A percentile compares a stretch with the other conserved stretches of the same genome.
These are phyloP conservation scores for Odontarrhena argentea DNA, from an alignment of 345 rosid genomes.

Conservation along the genomic window DNA sequence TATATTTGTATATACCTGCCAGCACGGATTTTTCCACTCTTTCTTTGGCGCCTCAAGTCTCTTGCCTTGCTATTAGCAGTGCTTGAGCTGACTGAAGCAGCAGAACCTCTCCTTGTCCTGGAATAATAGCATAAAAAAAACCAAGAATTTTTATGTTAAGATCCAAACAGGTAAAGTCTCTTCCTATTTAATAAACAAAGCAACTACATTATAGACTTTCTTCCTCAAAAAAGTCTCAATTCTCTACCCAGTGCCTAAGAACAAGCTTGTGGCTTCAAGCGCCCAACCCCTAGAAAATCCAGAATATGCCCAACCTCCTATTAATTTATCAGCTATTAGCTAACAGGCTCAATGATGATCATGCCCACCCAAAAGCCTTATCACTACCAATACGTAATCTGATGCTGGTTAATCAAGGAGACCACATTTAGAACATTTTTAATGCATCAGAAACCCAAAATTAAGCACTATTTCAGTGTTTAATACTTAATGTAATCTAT, in stretches of 20 bases:
- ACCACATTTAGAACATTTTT: not conserved
- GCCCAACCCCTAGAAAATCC: not conserved
- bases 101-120: conserved; percentile 77
- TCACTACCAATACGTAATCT: conserved; percentile 4
- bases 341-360: conserved; percentile 10
- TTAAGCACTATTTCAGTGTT: conserved; percentile 13
- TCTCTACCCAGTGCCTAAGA: conserved; percentile 5
- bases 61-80: conserved; percentile 68
- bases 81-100: conserved; percentile 71
- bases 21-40: conserved; percentile 86
- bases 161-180: not conserved
- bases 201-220: conserved; percentile 20
- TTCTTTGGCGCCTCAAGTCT: conserved; percentile 67
- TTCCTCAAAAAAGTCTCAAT: not conserved
- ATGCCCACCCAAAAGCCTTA: not conserved
- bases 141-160: conserved; percentile 1
- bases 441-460: conserved; percentile 11
- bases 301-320: not conserved
- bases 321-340: not conserved
- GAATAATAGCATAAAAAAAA: conserved; percentile 24
- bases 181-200: not conserved
- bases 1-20: conserved; percentile 62
- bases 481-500: conserved; percentile 18
- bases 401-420: not conserved
- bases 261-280: conserved; percentile 1